Evolutionary conservation across 257 asterid species (phyloP), one percentile per base, ranked within the genome.

Genomic region (Solanum dulcamara): DNA sequence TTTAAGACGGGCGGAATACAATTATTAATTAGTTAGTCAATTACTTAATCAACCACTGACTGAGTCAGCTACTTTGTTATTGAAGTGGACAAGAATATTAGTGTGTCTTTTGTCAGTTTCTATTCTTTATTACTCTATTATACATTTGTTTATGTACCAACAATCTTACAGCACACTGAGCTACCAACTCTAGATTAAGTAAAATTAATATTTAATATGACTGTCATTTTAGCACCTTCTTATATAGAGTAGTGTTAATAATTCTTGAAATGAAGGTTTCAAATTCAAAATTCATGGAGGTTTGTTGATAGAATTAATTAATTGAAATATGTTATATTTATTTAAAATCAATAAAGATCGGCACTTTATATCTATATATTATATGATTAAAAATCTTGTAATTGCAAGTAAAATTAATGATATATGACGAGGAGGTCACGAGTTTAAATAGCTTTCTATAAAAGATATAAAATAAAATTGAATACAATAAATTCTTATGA

Each of bases 371-470:
- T 10, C 7, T 59, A 59, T 59, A n/a, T 10, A 59, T 59, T n/a
- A 22, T 10, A 59, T 10, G 8, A 59, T n/a, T 1, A 24, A 4
- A 1, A n/a, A 28, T n/a, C 7, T 59, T 59, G 17, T 4, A 24
- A 10, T 59, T 1, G 10, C 7, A 10, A 10, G 1, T 59, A 59
- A 59, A 59, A 24, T 8, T n/a, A 2, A n/a, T 24, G 8, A 1
- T 4, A 12, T 59, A 6, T 22, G 64, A 55, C 28, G 0, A 59
- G 3, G 2, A 59, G 0, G 2, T 3, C 1, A n/a, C 0, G 0
- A 8, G 4, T n/a, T n/a, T 10, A 4, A 59, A 0, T 57, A 55
- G 4, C 1, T 4, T 59, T 1, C 1, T 12, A 0, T 1, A 5
- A 0, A 26, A 26, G n/a, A 60, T 11, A 26, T 1, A 60, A 12